phyloP scores from a whole-genome alignment of 2,329 filamentous ascomycete species.

The Apiospora pterosperma region DNA sequence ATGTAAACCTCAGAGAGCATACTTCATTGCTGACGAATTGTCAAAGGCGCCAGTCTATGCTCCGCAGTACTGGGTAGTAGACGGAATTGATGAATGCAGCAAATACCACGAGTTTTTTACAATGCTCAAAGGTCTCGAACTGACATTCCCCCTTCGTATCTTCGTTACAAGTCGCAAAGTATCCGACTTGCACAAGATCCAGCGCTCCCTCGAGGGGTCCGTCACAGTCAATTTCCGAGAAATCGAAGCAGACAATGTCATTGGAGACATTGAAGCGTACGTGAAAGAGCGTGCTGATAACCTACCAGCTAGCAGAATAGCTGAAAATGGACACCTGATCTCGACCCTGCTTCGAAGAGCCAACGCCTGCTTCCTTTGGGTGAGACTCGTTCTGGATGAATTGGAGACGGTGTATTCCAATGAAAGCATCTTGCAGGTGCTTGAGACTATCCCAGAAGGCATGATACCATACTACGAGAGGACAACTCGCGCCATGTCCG shows the following conservation, averaged over 20 bases:
- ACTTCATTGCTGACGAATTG: too few species aligned
- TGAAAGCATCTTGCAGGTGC: not conserved
- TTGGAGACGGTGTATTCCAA: not conserved
- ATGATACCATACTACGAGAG: conserved; percentile 27
- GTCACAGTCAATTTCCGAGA: too few species aligned
- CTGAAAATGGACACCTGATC: too few species aligned
- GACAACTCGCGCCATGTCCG: conserved; percentile 17
- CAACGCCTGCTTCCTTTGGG: not conserved
- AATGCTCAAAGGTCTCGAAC: not conserved
- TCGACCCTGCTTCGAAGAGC: too few species aligned
- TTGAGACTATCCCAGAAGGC: conserved; percentile 22
- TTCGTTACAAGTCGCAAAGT: not conserved
- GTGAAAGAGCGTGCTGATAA: too few species aligned
- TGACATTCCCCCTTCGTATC: not conserved
- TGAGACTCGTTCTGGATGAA: not conserved
- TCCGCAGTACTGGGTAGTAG: not conserved
- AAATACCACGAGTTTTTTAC: not conserved
- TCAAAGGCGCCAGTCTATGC: not conserved
- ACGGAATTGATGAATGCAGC: not conserved
- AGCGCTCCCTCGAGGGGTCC: not conserved
- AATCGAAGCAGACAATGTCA: too few species aligned
- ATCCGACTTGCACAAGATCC: not conserved
- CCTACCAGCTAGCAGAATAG: too few species aligned
- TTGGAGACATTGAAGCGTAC: not conserved
- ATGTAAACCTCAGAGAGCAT: too few species aligned